Evolutionary conservation across 2,329 filamentous ascomycete genomes (phyloP), one percentile per base, ranked within the genome.

Genomic region (Chrysoporthe cubensis): DNA sequence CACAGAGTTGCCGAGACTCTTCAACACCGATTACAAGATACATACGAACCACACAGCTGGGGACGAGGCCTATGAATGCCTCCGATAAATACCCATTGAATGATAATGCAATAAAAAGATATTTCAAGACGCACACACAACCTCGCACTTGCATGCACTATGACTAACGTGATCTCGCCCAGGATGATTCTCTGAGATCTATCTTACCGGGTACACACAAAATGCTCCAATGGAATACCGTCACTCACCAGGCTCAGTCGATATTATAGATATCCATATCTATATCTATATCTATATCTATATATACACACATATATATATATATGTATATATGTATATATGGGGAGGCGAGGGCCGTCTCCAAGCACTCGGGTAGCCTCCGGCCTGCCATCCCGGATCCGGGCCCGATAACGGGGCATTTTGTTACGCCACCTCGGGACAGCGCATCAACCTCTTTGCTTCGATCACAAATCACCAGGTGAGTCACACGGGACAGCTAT

Each of bases 51-150:
- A 26, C 56, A 65, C n/a, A 37, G 21, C 40, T 3, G 21, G 34
- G 63, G 34, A 26, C 37, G 59, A 63, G 52, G 61, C 61, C 54
- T 67, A 65, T 66, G 66, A 57, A 56, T 63, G 52, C 57, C 67
- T 69, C 59, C 44, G 16, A 52, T 32, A 18, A 42, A 68, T 58
- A 26, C 57, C 68, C 65, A 68, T 63, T 62, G 59, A 65, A 66
- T 63, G 62, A 70, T 70, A 68, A 70, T 70, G 42, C 66, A 61
- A 66, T 62, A 50, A 67, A 42, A 6, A 60, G 14, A 42, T 32
- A 61, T 37, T 21, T 48, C 32, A 26, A 65, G 43, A 44, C 11
- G 11, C 52, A 44, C 57, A 40, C 32, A 32, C 56, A 21, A 21
- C 50, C 9, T 54, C 50, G 50, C 32, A 18, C 14, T 57, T 14